These are phyloP conservation scores for Sonneratia alba DNA, from an alignment of 345 rosid genomes.

Conservation along the genomic window DNA sequence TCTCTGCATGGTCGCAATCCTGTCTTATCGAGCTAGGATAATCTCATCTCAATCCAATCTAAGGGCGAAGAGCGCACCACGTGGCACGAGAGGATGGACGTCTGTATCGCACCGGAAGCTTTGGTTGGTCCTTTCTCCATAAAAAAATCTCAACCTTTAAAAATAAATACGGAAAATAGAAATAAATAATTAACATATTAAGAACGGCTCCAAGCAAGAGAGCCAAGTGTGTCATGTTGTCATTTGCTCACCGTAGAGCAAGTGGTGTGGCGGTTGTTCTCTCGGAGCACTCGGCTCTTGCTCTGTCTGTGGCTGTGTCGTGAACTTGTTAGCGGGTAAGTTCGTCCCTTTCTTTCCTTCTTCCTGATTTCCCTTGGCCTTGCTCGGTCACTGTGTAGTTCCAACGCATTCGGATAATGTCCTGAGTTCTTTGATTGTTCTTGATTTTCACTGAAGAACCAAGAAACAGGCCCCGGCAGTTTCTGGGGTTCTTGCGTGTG, in stretches of 20 bases:
- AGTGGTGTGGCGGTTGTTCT: neutral
- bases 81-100: neutral
- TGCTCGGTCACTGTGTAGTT: neutral
- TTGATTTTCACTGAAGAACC: neutral
- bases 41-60: neutral
- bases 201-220: neutral
- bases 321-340: neutral
- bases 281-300: neutral
- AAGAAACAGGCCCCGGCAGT: neutral
- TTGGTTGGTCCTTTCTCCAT: too few species aligned
- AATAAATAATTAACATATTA: too few species aligned
- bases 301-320: neutral
- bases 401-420: neutral
- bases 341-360: constrained; percentile 4
- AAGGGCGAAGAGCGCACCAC: neutral
- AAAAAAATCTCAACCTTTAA: too few species aligned
- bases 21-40: neutral
- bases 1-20: too few species aligned
- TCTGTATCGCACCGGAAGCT: too few species aligned
- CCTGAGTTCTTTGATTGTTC: neutral
- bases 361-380: neutral
- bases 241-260: too few species aligned
- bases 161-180: too few species aligned
- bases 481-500: constrained; percentile 5
- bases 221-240: too few species aligned